Evolutionary conservation across 106 monocot genomes (phyloP), one percentile per base, ranked within the genome.

Genomic region (Dendrobium nobile): DNA sequence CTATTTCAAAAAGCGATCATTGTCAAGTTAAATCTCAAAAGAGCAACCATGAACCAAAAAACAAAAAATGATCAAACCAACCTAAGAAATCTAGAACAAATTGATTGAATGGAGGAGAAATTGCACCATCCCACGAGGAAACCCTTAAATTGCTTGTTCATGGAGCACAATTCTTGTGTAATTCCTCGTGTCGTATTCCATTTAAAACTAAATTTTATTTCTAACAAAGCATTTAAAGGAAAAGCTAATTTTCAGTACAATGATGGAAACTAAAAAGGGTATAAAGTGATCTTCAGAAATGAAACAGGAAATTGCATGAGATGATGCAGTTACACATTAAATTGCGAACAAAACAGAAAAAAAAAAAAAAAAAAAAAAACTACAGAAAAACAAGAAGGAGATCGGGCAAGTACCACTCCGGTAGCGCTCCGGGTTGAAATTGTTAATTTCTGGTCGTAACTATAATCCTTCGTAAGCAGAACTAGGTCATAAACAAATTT

Each of bases 401-500:
- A 77, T 77, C 65, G 27, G 47, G 75, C 17, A 0, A 22, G 41
- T 83, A 83, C 83, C 83, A 83, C 77, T 83, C 83, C 83, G 6
- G 83, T 78, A 26, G 47, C 72, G 70, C 78, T 78, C 73, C 31
- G 33, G 15, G 78, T 78, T 6, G 83, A 83, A 78, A 83, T 58
- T 20, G 72, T 72, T 55, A 83, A 7, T 43, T 83, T 83, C 83
- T 83, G 78, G 72, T 78, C 83, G 78, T 78, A 83, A 24, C 19
- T 82, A 41, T 82, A 82, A 41, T 78, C 82, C 82, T 31, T 82
- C 17, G 82, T 82, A 4, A 78, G 73, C 72, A 83, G 78, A 83
- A 78, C 83, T 83, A 37, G 22, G 40, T 16, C 51, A 70, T 20
- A 10, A 47, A 41, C 37, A 61, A 54, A 20, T 5, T 4, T 19